phyloP scores from a whole-genome alignment of 139 green algal genomes.

The Medakamo hakoo region DNA sequence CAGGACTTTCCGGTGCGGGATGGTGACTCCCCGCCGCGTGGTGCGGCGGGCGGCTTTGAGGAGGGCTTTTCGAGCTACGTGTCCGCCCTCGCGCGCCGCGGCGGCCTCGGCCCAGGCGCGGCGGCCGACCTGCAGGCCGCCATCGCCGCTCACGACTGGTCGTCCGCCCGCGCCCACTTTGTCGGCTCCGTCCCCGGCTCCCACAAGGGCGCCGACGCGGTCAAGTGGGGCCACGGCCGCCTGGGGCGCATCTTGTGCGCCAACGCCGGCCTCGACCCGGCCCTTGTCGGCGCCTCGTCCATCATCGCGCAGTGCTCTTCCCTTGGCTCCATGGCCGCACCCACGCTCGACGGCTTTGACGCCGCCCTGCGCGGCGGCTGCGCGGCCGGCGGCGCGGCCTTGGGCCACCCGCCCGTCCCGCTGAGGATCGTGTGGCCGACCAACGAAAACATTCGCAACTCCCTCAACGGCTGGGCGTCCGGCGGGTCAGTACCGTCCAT shows the following conservation, averaged over 20 bases:
- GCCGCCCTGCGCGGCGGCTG: too few species aligned
- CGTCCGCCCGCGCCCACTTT: not conserved
- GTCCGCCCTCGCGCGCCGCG: not conserved
- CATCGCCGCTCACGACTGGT: not conserved
- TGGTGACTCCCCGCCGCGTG: not conserved
- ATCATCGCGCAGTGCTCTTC: not conserved
- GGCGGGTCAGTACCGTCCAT: not conserved
- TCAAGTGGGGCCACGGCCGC: not conserved
- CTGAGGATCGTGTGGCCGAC: not conserved
- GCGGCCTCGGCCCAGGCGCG: too few species aligned
- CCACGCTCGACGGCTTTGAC: not conserved
- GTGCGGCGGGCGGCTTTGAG: not conserved
- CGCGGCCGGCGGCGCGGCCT: too few species aligned
- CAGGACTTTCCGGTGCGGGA: not conserved
- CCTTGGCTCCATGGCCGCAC: not conserved
- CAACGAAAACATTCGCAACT: not conserved
- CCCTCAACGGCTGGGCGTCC: not conserved
- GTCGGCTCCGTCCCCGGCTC: not conserved
- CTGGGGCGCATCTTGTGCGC: not conserved
- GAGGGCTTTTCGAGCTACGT: not conserved
- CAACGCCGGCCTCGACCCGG: not conserved
- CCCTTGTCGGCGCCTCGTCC: not conserved
- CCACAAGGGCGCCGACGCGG: not conserved
- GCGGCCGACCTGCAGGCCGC: not conserved
- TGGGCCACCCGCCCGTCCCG: not conserved